These are phyloP conservation scores for Vachellia pachyceras DNA, from an alignment of 306 rosid genomes.

Conservation along the genomic window DNA sequence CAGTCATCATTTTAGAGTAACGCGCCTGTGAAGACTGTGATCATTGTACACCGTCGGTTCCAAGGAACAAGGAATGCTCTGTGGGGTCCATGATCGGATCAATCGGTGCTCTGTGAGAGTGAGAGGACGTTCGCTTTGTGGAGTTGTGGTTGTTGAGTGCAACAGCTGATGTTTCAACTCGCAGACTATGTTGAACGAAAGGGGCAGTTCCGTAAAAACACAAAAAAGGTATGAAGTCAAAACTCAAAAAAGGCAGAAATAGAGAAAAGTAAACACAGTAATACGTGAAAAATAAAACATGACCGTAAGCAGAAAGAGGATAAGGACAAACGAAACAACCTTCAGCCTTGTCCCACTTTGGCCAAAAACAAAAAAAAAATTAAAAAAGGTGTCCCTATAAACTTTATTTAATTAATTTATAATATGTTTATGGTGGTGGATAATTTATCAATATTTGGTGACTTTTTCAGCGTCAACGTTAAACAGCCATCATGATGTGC, in stretches of 20 bases:
- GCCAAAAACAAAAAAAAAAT: not conserved
- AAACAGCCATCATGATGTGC: not conserved
- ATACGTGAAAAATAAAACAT: not conserved
- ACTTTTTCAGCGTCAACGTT: not conserved
- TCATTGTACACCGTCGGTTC: not conserved
- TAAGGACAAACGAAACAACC: not conserved
- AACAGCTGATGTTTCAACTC: not conserved
- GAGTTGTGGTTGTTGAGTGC: not conserved
- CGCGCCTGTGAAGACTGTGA: constrained; percentile 26
- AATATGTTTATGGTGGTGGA: not conserved
- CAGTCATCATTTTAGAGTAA: not conserved
- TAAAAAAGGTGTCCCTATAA: not conserved
- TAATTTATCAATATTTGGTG: not conserved
- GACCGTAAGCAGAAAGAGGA: not conserved
- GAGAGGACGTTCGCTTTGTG: not conserved
- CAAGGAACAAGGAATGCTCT: too few relatives aligned
- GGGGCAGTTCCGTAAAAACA: not conserved
- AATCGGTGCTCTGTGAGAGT: not conserved
- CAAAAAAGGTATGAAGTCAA: not conserved
- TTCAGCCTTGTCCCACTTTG: too few relatives aligned
- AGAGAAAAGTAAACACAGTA: not conserved
- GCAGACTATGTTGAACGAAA: not conserved
- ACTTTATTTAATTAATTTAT: not conserved
- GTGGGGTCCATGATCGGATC: not conserved
- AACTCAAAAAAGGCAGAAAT: not conserved